Conservation (phyloP, 2,329 filamentous ascomycete species). For the Hortaea werneckii region DNA sequence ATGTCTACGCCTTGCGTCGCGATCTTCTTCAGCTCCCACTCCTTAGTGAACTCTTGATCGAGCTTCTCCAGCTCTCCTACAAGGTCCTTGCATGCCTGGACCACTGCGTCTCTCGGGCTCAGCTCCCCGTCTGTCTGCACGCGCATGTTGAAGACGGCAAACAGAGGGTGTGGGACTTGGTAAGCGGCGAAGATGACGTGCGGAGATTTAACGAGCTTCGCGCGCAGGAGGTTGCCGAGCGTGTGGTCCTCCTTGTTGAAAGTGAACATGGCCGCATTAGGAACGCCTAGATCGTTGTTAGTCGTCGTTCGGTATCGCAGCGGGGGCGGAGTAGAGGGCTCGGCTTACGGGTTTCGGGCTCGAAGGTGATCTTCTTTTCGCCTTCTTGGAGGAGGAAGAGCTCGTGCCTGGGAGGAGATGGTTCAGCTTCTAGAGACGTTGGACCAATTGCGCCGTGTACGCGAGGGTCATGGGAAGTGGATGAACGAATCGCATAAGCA, state of each 20-base stretch:
- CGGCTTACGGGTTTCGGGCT: constrained; percentile 73
- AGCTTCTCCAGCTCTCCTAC: constrained; percentile 72
- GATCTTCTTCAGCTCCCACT: constrained; percentile 83
- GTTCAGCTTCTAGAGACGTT: constrained; percentile 20
- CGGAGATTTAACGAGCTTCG: constrained; percentile 72
- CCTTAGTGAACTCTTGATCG: constrained; percentile 81
- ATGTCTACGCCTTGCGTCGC: constrained; percentile 28
- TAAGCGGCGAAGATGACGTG: constrained; percentile 88
- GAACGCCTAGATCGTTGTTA: constrained; percentile 53
- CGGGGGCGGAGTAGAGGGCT: not conserved
- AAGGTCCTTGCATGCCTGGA: constrained; percentile 70
- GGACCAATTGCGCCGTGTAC: constrained; percentile 11
- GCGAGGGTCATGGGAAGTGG: constrained; percentile 7
- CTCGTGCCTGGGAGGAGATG: constrained; percentile 60
- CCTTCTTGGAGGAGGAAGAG: constrained; percentile 77
- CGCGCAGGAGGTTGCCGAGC: constrained; percentile 77
- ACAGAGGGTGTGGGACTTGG: constrained; percentile 49
- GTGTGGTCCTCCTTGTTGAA: constrained; percentile 80
- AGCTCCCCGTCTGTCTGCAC: constrained; percentile 86
- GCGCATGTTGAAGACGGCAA: constrained; percentile 55
- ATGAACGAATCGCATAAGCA: too few relatives aligned
- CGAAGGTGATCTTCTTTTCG: constrained; percentile 88
- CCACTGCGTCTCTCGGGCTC: constrained; percentile 78
- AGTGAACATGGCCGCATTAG: constrained; percentile 89
- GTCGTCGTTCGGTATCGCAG: constrained; percentile 1